Evolutionary conservation across 441 rosid genomes (phyloP), one percentile per base, ranked within the genome.

Genomic region (Gossypium aridum): DNA sequence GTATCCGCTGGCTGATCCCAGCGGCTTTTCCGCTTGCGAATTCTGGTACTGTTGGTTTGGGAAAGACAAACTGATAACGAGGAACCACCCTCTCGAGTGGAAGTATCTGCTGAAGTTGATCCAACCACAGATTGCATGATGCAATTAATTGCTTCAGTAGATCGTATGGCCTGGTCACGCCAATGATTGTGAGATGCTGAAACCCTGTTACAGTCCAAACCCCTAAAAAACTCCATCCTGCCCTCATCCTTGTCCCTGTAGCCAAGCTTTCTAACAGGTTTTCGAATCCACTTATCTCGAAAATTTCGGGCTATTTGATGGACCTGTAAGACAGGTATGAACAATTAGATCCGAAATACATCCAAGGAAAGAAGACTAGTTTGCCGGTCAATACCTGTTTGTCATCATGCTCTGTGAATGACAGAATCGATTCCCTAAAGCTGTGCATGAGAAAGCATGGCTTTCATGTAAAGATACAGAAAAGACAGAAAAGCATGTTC

Each of bases 261-360:
- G 81, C 84, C 75, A 68, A 63, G 77, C 81, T 83, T 93, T 79
- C 93, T 87, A 73, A 84, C 59, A 72, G 83, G 80, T 74, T 88
- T 88, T 25, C 98, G 97, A 76, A 96, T 87, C 93, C 94, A 96
- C 78, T 77, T 91, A 79, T 96, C 97, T 66, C 99, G 85, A 72
- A 96, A 96, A 81, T 81, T 88, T 13, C 99, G 87, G 20, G 99
- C 98, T 80, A 88, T 93, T 87, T 90, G 97, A 84, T 96, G 98
- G 86, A 96, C 97, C 99, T 96, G 87, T 65, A 76, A 64, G 51
- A 67, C 72, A 64, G 17, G 55, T 54, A 20, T 47, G 53, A 66
- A 34, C 53, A 62, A 60, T 78, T 45, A 64, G 28, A 73, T 69
- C 62, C 47, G 3, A 9, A 55, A 45, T 53, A 67, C 69, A 49